phyloP scores from a whole-genome alignment of 768 basidiomycete genomes.

The Peribolospora baueri region DNA sequence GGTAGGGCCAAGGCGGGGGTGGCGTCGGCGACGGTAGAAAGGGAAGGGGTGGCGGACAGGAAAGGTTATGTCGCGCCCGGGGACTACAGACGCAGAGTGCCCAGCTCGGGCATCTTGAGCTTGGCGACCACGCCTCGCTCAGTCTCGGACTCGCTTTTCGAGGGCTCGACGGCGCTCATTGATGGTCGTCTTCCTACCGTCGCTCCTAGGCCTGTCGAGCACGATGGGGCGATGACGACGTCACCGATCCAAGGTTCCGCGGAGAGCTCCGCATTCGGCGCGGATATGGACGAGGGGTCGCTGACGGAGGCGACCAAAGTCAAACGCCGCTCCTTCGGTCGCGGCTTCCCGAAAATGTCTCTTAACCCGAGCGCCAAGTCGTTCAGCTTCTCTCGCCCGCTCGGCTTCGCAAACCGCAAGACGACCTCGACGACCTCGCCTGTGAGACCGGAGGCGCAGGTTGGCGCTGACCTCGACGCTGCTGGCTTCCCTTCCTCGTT shows the following conservation, averaged over 20 bases:
- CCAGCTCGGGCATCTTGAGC: too few relatives aligned
- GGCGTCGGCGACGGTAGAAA: not conserved
- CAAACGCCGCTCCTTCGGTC: not conserved
- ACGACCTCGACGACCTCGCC: too few relatives aligned
- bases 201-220: not conserved
- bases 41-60: not conserved
- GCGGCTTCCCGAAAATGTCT: slow-evolving; percentile 22
- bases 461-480: too few relatives aligned
- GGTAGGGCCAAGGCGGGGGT: not conserved
- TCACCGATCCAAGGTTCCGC: not conserved
- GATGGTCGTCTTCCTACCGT: not conserved
- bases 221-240: not conserved
- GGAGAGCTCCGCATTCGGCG: not conserved
- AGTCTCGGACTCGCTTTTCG: too few relatives aligned
- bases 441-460: too few relatives aligned
- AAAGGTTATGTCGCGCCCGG: not conserved
- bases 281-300: not conserved
- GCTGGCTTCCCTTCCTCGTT: too few relatives aligned
- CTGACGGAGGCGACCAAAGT: not conserved
- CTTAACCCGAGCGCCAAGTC: slow-evolving; percentile 71
- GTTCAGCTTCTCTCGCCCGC: slow-evolving; percentile 30
- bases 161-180: too few relatives aligned
- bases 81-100: not conserved
- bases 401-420: not conserved
- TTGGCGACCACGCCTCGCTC: too few relatives aligned